Evolutionary conservation across 768 basidiomycete species (phyloP).

Genomic region (Rhizopogon salebrosus): DNA sequence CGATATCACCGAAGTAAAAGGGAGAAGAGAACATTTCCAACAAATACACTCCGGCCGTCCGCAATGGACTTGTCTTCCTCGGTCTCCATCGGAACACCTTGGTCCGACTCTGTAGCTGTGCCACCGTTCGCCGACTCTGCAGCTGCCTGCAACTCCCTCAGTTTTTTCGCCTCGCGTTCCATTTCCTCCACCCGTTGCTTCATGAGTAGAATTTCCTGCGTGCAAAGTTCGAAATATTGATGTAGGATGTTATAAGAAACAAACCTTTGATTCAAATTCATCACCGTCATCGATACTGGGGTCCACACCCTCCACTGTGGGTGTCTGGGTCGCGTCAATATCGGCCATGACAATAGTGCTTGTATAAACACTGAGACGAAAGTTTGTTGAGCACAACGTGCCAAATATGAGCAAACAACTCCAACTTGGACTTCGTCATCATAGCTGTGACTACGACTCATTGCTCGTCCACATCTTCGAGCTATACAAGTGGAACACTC

Average conservation of each 20-base stretch:
- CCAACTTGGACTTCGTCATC: no score
- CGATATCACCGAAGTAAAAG: constrained; percentile 2
- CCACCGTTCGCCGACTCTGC: constrained; percentile 52
- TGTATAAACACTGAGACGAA: constrained; percentile 12
- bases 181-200: constrained; percentile 91
- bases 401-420: constrained; percentile 25
- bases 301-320: constrained; percentile 27
- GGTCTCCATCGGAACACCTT: constrained; percentile 55
- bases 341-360: constrained; percentile 41
- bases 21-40: constrained; percentile 81
- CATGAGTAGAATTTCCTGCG: constrained; percentile 86
- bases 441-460: no score
- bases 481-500: no score
- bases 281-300: constrained; percentile 49
- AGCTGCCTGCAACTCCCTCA: constrained; percentile 81
- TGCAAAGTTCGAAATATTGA: constrained; percentile 14
- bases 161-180: constrained; percentile 85
- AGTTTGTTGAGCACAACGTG: constrained; percentile 15
- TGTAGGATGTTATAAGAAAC: constrained; percentile 4
- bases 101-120: constrained; percentile 41
- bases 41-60: constrained; percentile 85
- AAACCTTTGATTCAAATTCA: constrained; percentile 60
- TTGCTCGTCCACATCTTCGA: no score
- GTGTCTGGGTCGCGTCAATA: constrained; percentile 40
- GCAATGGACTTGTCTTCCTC: constrained; percentile 82